phyloP scores from a whole-genome alignment of 345 rosid species.

The Physaria fendleri region DNA sequence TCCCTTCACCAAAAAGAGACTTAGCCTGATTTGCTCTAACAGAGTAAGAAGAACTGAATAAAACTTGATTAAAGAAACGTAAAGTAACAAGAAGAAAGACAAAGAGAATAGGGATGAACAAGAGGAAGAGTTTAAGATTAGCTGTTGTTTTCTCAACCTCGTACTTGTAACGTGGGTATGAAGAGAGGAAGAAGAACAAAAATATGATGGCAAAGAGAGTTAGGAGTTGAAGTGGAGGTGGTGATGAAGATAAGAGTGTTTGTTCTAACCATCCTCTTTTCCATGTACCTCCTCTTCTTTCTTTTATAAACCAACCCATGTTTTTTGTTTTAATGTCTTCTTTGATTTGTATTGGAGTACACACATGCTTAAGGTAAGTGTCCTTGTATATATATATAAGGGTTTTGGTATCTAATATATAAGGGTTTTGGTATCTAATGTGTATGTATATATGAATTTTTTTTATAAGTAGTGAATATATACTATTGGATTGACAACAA shows the following conservation, averaged over 20 bases:
- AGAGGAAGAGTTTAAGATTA: conserved; percentile 47
- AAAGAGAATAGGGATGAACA: conserved; percentile 55
- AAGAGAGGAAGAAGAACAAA: conserved; percentile 43
- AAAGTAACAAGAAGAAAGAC: conserved; percentile 35
- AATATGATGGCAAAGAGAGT: conserved; percentile 46
- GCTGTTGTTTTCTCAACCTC: conserved; percentile 39
- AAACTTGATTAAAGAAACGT: conserved; percentile 24
- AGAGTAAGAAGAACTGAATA: conserved; percentile 27
- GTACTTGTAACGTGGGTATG: conserved; percentile 42
- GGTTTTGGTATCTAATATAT: no score
- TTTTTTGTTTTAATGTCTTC: neutral
- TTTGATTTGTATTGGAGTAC: neutral
- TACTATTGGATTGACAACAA: no score
- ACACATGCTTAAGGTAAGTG: no score
- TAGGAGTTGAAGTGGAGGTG: conserved; percentile 50
- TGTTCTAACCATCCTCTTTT: conserved; percentile 56
- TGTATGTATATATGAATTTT: no score
- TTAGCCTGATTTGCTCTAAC: conserved; percentile 23
- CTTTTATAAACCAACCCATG: conserved; percentile 47
- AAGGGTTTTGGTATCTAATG: no score
- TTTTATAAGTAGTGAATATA: no score
- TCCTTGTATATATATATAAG: no score
- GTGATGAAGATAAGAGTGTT: conserved; percentile 42
- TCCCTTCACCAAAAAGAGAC: conserved; percentile 17
- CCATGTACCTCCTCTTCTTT: conserved; percentile 64